phyloP scores from a whole-genome alignment of 257 asterid species.

The Sherardia arvensis region DNA sequence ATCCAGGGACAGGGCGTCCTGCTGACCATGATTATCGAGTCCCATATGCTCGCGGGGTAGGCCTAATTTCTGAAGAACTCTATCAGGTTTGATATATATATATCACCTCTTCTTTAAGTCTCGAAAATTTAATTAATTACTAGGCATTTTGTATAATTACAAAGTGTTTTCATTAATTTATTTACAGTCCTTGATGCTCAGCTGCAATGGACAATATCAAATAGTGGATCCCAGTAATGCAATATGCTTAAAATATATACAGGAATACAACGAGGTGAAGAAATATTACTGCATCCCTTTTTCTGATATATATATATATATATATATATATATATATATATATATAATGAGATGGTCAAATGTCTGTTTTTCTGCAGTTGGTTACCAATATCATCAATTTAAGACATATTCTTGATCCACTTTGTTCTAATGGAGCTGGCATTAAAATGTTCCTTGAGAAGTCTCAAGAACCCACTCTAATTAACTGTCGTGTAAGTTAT shows the following conservation, averaged over 20 bases:
- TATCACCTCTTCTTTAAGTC: neutral
- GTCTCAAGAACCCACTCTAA: neutral
- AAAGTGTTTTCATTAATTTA: too few species aligned
- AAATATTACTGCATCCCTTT: neutral
- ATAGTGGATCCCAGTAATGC: constrained; percentile 11
- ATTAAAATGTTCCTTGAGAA: neutral
- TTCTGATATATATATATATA: too few species aligned
- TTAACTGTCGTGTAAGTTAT: constrained; percentile 14
- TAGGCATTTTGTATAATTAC: neutral
- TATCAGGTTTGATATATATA: constrained; percentile 16
- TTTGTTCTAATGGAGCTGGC: constrained; percentile 9
- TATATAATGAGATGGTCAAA: neutral
- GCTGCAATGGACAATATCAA: constrained; percentile 19
- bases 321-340: too few species aligned
- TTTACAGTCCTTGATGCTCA: constrained; percentile 12
- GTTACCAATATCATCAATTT: neutral
- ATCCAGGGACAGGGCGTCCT: neutral
- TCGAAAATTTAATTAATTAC: neutral
- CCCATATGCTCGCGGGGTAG: constrained; percentile 21
- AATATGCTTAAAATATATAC: constrained; percentile 12
- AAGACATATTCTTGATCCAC: constrained; percentile 15
- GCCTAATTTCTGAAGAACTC: constrained; percentile 26
- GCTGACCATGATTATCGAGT: neutral
- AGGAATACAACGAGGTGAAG: constrained; percentile 16
- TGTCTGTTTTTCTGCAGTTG: constrained; percentile 12